A percentile compares a stretch with the other conserved stretches of the same genome.
phyloP scores from a whole-genome alignment of 306 rosid genomes.

The Phaseolus lunatus region DNA sequence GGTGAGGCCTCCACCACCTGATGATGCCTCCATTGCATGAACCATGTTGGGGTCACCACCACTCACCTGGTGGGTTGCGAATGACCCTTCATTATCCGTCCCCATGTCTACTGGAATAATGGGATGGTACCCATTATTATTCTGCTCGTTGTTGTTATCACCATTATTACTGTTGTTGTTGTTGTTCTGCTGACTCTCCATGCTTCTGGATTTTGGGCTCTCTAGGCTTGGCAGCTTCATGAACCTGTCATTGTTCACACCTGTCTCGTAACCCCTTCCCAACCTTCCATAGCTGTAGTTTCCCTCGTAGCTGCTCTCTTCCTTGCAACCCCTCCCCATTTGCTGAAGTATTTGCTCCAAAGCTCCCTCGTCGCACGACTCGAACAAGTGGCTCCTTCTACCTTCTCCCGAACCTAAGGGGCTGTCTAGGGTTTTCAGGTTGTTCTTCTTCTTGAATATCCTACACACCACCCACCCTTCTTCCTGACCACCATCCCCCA shows the following conservation, averaged over 20 bases:
- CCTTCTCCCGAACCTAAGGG: constrained; percentile 55
- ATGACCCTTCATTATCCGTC: constrained; percentile 47
- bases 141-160: background rate
- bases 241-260: constrained; percentile 55
- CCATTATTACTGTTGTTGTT: background rate
- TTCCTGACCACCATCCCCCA: constrained; percentile 73
- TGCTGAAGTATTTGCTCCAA: constrained; percentile 77
- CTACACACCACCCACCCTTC: constrained; percentile 99
- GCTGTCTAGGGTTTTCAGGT: constrained; percentile 74
- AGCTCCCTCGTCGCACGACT: constrained; percentile 66
- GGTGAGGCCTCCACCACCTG: constrained; percentile 48
- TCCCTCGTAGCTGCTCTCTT: constrained; percentile 56
- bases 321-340: constrained; percentile 73
- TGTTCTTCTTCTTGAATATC: constrained; percentile 91
- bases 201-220: constrained; percentile 71
- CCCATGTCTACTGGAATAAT: constrained; percentile 43
- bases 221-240: constrained; percentile 76
- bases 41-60: constrained; percentile 47
- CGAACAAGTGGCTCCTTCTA: constrained; percentile 57
- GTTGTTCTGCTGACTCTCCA: constrained; percentile 48
- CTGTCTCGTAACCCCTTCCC: constrained; percentile 42
- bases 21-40: constrained; percentile 41
- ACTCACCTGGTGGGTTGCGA: constrained; percentile 42
- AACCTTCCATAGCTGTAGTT: constrained; percentile 41
- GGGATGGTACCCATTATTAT: constrained; percentile 53